Percentiles rank a stretch among this genome's conserved stretches.
Conservation (phyloP, 768 basidiomycete genomes). For the Lactifluus hygrophoroides region DNA sequence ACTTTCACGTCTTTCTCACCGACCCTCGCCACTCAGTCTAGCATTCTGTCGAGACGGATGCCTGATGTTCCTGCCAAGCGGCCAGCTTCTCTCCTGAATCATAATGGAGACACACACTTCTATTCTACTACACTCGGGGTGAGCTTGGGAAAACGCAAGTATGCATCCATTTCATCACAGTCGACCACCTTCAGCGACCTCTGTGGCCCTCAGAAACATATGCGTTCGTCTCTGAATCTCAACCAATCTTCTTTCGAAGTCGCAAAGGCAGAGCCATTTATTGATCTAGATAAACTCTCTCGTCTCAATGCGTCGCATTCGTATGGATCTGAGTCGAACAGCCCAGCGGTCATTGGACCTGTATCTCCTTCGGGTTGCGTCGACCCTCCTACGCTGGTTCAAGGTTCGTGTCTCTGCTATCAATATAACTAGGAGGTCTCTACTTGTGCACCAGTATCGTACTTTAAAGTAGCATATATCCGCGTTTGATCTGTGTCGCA, state of each 20-base stretch:
- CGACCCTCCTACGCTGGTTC: neutral
- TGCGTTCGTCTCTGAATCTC: conserved; percentile 35
- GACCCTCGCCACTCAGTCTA: neutral
- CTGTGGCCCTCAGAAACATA: conserved; percentile 35
- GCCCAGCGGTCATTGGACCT: neutral
- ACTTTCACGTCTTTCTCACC: neutral
- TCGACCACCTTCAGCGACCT: conserved; percentile 34
- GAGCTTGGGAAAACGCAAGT: conserved; percentile 11
- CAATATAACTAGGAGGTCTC: no score
- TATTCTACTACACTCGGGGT: neutral
- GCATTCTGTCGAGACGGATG: neutral
- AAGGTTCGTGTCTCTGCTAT: neutral
- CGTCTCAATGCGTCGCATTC: neutral
- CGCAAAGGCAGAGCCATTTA: conserved; percentile 23
- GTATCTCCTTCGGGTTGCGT: neutral
- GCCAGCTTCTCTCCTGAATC: neutral
- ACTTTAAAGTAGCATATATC: neutral
- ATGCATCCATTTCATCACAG: conserved; percentile 1
- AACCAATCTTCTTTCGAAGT: conserved; percentile 30
- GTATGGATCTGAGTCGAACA: neutral
- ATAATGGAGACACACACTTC: neutral
- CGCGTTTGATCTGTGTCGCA: neutral
- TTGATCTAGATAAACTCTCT: conserved; percentile 6
- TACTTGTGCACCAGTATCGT: no score
- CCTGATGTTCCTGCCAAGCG: conserved; percentile 7